These are phyloP conservation scores for Metarhizium brunneum DNA, from an alignment of 2,329 filamentous ascomycete species.

Conservation along the genomic window DNA sequence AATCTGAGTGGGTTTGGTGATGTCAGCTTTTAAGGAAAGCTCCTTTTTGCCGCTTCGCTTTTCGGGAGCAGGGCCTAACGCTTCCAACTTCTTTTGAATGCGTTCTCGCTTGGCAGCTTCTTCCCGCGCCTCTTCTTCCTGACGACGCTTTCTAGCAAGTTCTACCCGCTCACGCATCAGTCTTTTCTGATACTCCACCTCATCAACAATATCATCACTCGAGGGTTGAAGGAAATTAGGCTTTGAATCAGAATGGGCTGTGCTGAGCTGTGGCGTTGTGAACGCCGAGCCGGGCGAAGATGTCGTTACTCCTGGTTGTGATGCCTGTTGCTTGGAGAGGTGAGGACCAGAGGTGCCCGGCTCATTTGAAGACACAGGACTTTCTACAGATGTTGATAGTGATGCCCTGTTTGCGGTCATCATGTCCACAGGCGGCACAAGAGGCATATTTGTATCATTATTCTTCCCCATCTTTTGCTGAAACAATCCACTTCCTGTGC, in stretches of 20 bases:
- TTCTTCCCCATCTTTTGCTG: slow-evolving; percentile 45
- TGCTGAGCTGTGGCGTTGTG: slow-evolving; percentile 27
- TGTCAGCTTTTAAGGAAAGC: slow-evolving; percentile 30
- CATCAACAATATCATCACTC: slow-evolving; percentile 35
- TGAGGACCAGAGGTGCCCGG: slow-evolving; percentile 9
- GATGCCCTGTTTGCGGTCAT: slow-evolving; percentile 38
- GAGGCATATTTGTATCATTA: slow-evolving; percentile 23
- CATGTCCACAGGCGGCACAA: slow-evolving; percentile 31
- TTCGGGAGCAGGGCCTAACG: slow-evolving; percentile 56
- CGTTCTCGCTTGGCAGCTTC: slow-evolving; percentile 64
- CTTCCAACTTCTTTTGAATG: slow-evolving; percentile 62
- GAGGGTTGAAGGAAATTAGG: slow-evolving; percentile 19
- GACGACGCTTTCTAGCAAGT: slow-evolving; percentile 55
- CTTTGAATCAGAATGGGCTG: slow-evolving; percentile 19
- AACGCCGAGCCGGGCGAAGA: slow-evolving; percentile 34
- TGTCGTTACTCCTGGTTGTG: slow-evolving; percentile 20
- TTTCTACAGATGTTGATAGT: slow-evolving; percentile 39
- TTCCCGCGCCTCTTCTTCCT: slow-evolving; percentile 61
- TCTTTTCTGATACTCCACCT: slow-evolving; percentile 56
- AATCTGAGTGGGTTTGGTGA: slow-evolving; percentile 21
- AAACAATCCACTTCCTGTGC: slow-evolving; percentile 69
- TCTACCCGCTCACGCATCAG: slow-evolving; percentile 66
- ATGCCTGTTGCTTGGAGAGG: slow-evolving; percentile 17
- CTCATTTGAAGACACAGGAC: slow-evolving; percentile 34
- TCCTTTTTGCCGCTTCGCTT: slow-evolving; percentile 49